Evolutionary conservation across 306 rosid species (phyloP), one percentile per base, ranked within the genome.

Genomic region (Lotus japonicus): DNA sequence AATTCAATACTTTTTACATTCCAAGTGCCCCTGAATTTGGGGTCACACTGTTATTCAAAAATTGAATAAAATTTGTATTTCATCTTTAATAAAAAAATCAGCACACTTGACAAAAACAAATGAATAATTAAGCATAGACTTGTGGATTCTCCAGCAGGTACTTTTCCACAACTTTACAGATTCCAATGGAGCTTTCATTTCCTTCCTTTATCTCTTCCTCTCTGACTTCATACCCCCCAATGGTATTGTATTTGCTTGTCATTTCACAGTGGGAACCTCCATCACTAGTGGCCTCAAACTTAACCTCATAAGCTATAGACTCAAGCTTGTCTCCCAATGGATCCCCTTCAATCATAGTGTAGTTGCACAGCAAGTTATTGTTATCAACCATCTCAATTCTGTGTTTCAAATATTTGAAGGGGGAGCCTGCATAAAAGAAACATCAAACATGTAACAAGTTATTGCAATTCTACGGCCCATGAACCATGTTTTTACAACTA

Each of bases 271-370:
- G 59, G 61, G 88, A 80, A 58, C 95, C 89, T 11, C 95, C 96
- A 14, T 84, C 95, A 71, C 62, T 42, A 16, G 61, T 73, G 18
- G 80, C 85, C 77, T 89, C 94, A 78, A 87, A 87, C 77, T 83
- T 89, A 21, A 84, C 85, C 83, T 85, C 91, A 76, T 87, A 84
- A 62, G 64, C 74, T 48, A 89, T 82, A 11, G 84, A 85, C 26
- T 85, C 94, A 66, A 89, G 81, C 84, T 85, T 87, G 49, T 87
- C 82, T 2, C 86, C 94, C 70, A 89, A 62, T 21, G 92, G 85
- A 68, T 71, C 96, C 14, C 96, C 97, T 72, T 86, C 97, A 43
- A 84, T 88, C 86, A 86, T 75, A 2, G 89, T 79, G 79, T 84
- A 91, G 62, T 81, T 81, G 86, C 92, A 91, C n/a, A 57, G 76